A percentile compares a stretch with the other conserved stretches of the same genome.
Conservation (phyloP, 1,284 basidiomycete genomes). For the Ustilago esculenta region DNA sequence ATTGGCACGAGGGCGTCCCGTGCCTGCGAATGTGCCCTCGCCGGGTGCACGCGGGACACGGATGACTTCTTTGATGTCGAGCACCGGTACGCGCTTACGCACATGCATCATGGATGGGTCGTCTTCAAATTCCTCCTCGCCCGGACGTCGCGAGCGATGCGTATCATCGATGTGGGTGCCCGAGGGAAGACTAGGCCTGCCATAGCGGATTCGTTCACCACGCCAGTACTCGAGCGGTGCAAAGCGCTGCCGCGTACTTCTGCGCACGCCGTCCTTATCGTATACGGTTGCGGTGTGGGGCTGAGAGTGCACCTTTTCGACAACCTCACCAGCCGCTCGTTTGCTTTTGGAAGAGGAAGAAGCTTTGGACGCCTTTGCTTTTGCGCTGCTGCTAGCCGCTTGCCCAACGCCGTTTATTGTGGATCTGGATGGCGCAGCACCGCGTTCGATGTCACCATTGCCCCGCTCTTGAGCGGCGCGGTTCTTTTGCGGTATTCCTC, state of each 20-base stretch:
- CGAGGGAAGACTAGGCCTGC: constrained; percentile 56
- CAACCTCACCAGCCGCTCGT: constrained; percentile 24
- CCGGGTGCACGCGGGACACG: constrained; percentile 78
- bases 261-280: constrained; percentile 74
- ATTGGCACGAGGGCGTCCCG: constrained; percentile 13
- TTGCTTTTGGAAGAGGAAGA: constrained; percentile 16
- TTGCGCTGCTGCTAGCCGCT: constrained; percentile 13
- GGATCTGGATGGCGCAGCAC: background rate
- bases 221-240: constrained; percentile 91
- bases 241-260: constrained; percentile 77
- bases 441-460: constrained; percentile 5
- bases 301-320: constrained; percentile 33
- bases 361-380: constrained; percentile 9
- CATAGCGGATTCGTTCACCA: constrained; percentile 85
- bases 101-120: constrained; percentile 30
- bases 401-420: background rate
- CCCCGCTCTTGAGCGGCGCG: constrained; percentile 5
- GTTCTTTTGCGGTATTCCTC: constrained; percentile 11
- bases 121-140: constrained; percentile 54
- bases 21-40: constrained; percentile 64
- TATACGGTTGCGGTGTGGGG: constrained; percentile 21
- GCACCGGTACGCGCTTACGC: constrained; percentile 73
- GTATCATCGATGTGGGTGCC: constrained; percentile 26
- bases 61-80: constrained; percentile 78
- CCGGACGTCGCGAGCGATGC: constrained; percentile 27